Base-by-base conservation (phyloP, 345 rosid genomes). In the Euphorbia lathyris region DNA sequence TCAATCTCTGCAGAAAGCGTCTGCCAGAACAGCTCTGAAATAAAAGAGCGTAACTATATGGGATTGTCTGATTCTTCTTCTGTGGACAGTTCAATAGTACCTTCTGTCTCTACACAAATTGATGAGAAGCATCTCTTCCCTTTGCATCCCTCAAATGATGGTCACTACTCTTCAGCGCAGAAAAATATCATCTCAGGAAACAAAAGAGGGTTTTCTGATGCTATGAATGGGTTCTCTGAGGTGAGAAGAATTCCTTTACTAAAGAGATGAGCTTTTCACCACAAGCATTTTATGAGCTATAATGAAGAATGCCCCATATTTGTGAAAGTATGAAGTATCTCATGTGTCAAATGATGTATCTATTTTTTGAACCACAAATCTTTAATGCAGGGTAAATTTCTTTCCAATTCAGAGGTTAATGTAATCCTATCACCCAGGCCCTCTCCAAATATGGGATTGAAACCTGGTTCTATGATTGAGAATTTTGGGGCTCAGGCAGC, bases 211-310 rank as follows among this genome's bases (percentile, higher is more conserved):
- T 77, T 79, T 80, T 83, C 86, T 71, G 81, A 89, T 9, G 86
- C 85, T 42, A 86, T 89, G 86, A 77, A 81, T 56, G 86, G 77
- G 25, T 77, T 79, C 67, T 69, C 85, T 17, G 84, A 87, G 91
- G 92, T 84, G 69, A 80, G 63, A 58, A 63, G 14, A n/a, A 5
- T n/a, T 50, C 13, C 45, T 32, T 48, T 55, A 40, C 45, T 75
- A 63, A 58, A 58, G 58, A 14, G 36, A 25, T 9, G 17, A n/a
- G n/a, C 20, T 57, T 36, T 69, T 68, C 45, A n/a, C 65, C 32
- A 20, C 56, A 19, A 19, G 20, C 55, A 50, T 50, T 50, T 50
- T 50, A 19, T 25, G 5, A 22, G 58, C 29, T 53, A 53, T 55
- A 22, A 3, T 25, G 13, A n/a, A 1, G 25, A 51, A 51, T 4